Evolutionary conservation across 768 basidiomycete genomes (phyloP).

Genomic region (Rhodosporidiobolus sp.): DNA sequence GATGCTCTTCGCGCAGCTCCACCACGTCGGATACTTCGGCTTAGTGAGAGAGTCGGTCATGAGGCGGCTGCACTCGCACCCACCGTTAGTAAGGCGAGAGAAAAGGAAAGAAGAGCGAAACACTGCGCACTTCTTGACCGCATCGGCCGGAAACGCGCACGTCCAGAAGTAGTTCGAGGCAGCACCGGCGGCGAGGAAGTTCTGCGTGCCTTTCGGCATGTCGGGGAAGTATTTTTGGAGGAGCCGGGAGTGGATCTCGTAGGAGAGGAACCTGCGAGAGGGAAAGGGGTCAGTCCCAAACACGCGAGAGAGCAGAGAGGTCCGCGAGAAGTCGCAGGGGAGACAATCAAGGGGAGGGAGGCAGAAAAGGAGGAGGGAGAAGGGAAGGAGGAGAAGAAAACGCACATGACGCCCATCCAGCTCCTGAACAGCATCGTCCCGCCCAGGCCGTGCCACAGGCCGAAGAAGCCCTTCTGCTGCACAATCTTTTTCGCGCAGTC

Average conservation of each 20-base stretch:
- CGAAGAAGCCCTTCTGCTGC: constrained; percentile 60
- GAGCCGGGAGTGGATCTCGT: constrained; percentile 14
- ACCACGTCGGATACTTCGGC: constrained; percentile 38
- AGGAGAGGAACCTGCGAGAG: constrained; percentile 16
- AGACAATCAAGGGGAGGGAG: constrained; percentile 44
- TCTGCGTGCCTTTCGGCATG: constrained; percentile 45
- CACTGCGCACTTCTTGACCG: constrained; percentile 78
- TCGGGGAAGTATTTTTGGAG: constrained; percentile 19
- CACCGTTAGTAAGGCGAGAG: not conserved
- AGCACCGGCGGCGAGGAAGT: constrained; percentile 52
- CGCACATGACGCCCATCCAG: constrained; percentile 56
- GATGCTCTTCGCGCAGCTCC: constrained; percentile 20
- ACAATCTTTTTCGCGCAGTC: constrained; percentile 66
- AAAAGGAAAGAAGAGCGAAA: constrained; percentile 18
- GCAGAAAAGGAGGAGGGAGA: not conserved
- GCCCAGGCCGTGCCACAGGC: constrained; percentile 72
- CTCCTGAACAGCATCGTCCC: constrained; percentile 69
- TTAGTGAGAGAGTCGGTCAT: constrained; percentile 40
- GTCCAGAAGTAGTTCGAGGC: constrained; percentile 65
- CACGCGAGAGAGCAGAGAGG: constrained; percentile 57
- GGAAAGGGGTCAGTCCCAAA: constrained; percentile 49
- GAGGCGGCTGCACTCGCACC: constrained; percentile 25
- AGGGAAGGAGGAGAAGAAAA: constrained; percentile 22
- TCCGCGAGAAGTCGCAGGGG: not conserved
- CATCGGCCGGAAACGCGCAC: constrained; percentile 71